Base-by-base conservation (phyloP, 768 basidiomycete genomes). In the Hygrophoropsis aurantiaca region DNA sequence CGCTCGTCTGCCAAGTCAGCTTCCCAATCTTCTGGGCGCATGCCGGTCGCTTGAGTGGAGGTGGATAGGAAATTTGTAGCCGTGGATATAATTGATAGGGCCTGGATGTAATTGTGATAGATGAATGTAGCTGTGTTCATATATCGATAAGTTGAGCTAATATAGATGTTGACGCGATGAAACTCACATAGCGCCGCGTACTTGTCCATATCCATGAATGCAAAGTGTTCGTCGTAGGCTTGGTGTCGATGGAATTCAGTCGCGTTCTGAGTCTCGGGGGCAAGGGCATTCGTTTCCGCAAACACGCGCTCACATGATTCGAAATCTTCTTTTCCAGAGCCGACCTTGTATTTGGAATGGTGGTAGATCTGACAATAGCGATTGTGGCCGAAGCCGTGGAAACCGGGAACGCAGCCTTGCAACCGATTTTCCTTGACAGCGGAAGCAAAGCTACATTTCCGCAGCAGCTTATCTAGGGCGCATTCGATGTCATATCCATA, bases 401-500 rank as follows among this genome's bases (percentile, higher is more conserved):
- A 71, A 1, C 65, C 56, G 44, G 58, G 46, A 8, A 64, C 55
- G 21, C 33, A 35, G 6, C 34, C 23, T 6, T 15, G 8, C 19
- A 20, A 37, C 5, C 19, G 9, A 13, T 16, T 24, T 19, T 13
- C 24, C 18, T 37, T 24, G 34, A 50, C 50, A 38, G 42, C 11
- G 8, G 32, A 26, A 18, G 48, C 51, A 21, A 61, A 51, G 3
- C 52, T 58, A n/a, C 52, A 57, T 3, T 19, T 27, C 5, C 11
- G 4, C 1, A 61, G 38, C 2, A 57, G 65, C 15, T 10, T 42
- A 5, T 24, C 26, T 33, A 67, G 63, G 4, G 33, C 50, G 49
- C 66, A 66, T 3, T 62, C 64, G 36, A 68, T 64, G 45, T 67
- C 19, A 24, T 40, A 47, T n/a, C n/a, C n/a, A n/a, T n/a, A n/a